phyloP scores from a whole-genome alignment of 176 grass and related monocot species.

The Oryza meyeriana region DNA sequence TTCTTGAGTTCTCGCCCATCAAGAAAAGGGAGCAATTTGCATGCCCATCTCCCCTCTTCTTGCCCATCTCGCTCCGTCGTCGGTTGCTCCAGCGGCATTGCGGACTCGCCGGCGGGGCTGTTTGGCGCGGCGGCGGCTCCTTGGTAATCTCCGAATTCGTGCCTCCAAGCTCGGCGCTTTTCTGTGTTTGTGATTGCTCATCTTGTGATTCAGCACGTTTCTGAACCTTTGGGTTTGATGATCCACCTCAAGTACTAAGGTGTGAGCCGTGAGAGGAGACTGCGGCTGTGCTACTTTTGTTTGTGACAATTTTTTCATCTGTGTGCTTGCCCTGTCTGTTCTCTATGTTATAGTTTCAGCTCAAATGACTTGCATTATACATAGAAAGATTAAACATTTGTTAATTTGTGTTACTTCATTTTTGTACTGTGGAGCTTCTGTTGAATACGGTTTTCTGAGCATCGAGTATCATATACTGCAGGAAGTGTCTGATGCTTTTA shows the following conservation, averaged over 20 bases:
- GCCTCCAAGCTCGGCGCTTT: neutral
- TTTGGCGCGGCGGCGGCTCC: neutral
- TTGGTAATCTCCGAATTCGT: neutral
- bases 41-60: constrained; percentile 2
- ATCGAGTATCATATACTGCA: neutral
- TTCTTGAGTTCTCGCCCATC: neutral
- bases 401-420: neutral
- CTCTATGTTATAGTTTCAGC: neutral
- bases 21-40: neutral
- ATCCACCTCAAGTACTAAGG: neutral
- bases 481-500: constrained; percentile 10
- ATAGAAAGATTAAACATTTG: neutral
- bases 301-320: neutral
- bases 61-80: neutral
- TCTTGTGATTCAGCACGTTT: neutral
- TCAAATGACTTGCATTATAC: neutral
- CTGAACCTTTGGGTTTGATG: neutral
- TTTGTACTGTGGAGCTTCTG: neutral
- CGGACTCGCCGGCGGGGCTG: neutral
- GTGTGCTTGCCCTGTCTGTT: neutral
- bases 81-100: neutral
- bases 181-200: neutral
- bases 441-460: neutral
- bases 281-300: neutral
- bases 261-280: neutral